A percentile compares a stretch with the other conserved stretches of the same genome.
These are phyloP conservation scores for Flaveria brownii DNA, from an alignment of 129 eudicot species.

Conservation along the genomic window DNA sequence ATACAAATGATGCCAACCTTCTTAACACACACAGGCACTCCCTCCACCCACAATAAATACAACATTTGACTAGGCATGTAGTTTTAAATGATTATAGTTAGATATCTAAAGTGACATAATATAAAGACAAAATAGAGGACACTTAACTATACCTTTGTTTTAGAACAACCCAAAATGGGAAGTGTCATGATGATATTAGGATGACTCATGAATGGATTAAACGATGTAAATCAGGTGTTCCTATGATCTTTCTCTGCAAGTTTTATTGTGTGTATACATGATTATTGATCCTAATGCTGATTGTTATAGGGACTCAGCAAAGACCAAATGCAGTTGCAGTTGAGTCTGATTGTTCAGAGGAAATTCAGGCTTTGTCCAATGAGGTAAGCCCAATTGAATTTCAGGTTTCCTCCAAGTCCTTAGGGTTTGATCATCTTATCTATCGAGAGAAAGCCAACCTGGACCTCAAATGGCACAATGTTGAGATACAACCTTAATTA, in stretches of 20 bases:
- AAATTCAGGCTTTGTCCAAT: conserved; percentile 60
- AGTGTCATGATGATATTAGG: background rate
- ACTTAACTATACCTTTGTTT: background rate
- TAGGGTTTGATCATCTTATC: conserved; percentile 6
- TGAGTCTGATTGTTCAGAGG: conserved; percentile 44
- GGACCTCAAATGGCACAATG: background rate
- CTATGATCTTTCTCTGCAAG: background rate
- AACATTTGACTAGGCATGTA: background rate
- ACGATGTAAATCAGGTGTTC: background rate
- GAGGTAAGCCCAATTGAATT: conserved; percentile 48
- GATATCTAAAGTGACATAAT: background rate
- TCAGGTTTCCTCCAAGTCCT: background rate
- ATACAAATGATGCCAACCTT: background rate
- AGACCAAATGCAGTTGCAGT: conserved; percentile 30
- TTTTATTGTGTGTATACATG: background rate
- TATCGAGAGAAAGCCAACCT: background rate
- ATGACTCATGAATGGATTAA: background rate
- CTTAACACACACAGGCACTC: background rate
- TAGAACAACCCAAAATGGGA: background rate
- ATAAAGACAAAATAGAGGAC: background rate
- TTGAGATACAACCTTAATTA: background rate
- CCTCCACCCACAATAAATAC: background rate
- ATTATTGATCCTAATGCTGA: conserved; percentile 24
- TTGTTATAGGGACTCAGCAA: conserved; percentile 49
- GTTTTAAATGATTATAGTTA: background rate